A percentile compares a stretch with the other conserved stretches of the same genome.
phyloP scores from a whole-genome alignment of 2,329 filamentous ascomycete genomes.

The Diaporthe velutina region DNA sequence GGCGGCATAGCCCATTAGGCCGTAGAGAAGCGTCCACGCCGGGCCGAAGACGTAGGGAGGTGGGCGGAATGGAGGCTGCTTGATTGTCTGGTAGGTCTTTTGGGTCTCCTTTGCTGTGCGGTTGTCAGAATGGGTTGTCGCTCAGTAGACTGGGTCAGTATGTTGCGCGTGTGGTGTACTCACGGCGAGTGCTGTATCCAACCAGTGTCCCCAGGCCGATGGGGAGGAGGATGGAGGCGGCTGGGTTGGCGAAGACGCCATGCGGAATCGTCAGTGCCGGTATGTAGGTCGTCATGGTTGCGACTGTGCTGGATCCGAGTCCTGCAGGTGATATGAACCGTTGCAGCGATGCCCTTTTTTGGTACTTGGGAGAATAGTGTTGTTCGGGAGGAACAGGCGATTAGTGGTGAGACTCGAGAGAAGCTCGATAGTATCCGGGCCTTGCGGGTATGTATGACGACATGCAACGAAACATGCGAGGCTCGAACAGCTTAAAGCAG shows the following conservation, averaged over 20 bases:
- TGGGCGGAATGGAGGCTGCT: slow-evolving; percentile 75
- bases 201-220: slow-evolving; percentile 79
- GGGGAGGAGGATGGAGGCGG: slow-evolving; percentile 81
- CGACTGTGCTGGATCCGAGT: not conserved
- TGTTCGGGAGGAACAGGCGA: slow-evolving; percentile 1
- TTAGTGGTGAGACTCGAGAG: slow-evolving; percentile 17
- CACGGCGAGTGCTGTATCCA: slow-evolving; percentile 77
- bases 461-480: slow-evolving; percentile 13
- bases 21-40: slow-evolving; percentile 76
- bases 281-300: slow-evolving; percentile 82
- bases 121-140: slow-evolving; percentile 26
- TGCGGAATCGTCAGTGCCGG: slow-evolving; percentile 82
- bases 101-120: slow-evolving; percentile 66
- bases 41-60: slow-evolving; percentile 74
- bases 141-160: slow-evolving; percentile 12
- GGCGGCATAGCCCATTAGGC: slow-evolving; percentile 88
- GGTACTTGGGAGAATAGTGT: not conserved
- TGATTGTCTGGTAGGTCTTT: slow-evolving; percentile 71
- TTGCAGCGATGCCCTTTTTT: not conserved
- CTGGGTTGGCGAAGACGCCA: slow-evolving; percentile 78
- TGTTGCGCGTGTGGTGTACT: slow-evolving; percentile 45
- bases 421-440: slow-evolving; percentile 1
- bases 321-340: not conserved
- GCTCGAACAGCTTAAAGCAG: not conserved
- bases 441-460: slow-evolving; percentile 24